These are phyloP conservation scores for Hericium erinaceus DNA, from an alignment of 768 basidiomycete species.

Conservation along the genomic window DNA sequence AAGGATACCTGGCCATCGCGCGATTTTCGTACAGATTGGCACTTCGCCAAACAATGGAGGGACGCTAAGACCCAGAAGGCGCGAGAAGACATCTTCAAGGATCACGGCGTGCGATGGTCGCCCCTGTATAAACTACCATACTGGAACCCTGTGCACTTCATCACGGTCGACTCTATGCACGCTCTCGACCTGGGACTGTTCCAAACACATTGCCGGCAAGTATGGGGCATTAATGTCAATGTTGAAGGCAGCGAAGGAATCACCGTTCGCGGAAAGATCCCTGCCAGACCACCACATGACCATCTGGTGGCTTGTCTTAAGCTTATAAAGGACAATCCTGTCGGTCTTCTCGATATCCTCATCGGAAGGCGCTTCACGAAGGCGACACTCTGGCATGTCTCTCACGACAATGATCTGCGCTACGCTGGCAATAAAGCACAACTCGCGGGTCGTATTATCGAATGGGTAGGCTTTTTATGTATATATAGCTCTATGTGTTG, in stretches of 20 bases:
- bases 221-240: slow-evolving; percentile 18
- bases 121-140: neutral
- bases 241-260: slow-evolving; percentile 14
- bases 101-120: neutral
- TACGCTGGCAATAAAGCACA: slow-evolving; percentile 1
- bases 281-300: neutral
- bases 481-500: too few relatives aligned
- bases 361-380: neutral
- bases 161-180: neutral
- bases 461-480: slow-evolving; percentile 5
- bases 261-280: neutral
- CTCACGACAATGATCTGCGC: slow-evolving; percentile 2
- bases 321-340: neutral
- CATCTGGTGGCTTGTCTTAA: slow-evolving; percentile 1
- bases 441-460: neutral
- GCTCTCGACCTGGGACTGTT: neutral
- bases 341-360: neutral
- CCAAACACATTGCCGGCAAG: slow-evolving; percentile 1
- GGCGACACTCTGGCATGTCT: slow-evolving; percentile 7
- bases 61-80: neutral
- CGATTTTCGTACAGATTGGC: neutral
- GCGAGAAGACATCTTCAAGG: neutral
- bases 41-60: neutral
- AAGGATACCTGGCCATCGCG: neutral
- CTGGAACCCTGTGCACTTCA: neutral